Percentiles rank a stretch among this genome's conserved stretches.
These are phyloP conservation scores for Neurospora sp. DNA, from an alignment of 495 filamentous ascomycete species.

Conservation along the genomic window DNA sequence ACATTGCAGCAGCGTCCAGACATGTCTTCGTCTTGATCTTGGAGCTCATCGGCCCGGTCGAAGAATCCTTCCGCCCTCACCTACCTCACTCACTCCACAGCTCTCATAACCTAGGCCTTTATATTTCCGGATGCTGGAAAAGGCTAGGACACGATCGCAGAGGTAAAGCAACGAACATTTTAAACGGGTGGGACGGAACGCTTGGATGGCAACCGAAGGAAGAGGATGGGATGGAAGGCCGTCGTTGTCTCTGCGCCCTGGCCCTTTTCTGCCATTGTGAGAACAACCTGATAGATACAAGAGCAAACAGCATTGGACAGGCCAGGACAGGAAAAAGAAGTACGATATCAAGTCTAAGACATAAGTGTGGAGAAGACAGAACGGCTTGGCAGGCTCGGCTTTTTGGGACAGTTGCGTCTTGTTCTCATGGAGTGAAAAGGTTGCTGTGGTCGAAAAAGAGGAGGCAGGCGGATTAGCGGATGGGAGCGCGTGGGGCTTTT, in stretches of 20 bases:
- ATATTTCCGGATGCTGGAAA: not conserved
- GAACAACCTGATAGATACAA: not conserved
- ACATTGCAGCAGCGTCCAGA: not conserved
- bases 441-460: not conserved
- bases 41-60: not conserved
- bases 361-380: not conserved
- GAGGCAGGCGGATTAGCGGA: not conserved
- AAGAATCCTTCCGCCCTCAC: not conserved
- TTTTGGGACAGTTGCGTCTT: not conserved
- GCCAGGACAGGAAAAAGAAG: not conserved
- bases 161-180: not conserved
- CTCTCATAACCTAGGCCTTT: not conserved
- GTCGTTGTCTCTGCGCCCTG: not conserved
- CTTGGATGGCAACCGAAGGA: not conserved
- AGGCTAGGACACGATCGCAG: too few species aligned
- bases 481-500: not conserved
- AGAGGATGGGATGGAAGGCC: not conserved
- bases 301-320: not conserved
- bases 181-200: not conserved
- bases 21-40: not conserved
- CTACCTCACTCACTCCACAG: not conserved
- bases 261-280: not conserved
- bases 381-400: not conserved
- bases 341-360: not conserved
- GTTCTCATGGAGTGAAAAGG: not conserved